Evolutionary conservation across 2,329 filamentous ascomycete genomes (phyloP).

Genomic region (Apiospora hydei): DNA sequence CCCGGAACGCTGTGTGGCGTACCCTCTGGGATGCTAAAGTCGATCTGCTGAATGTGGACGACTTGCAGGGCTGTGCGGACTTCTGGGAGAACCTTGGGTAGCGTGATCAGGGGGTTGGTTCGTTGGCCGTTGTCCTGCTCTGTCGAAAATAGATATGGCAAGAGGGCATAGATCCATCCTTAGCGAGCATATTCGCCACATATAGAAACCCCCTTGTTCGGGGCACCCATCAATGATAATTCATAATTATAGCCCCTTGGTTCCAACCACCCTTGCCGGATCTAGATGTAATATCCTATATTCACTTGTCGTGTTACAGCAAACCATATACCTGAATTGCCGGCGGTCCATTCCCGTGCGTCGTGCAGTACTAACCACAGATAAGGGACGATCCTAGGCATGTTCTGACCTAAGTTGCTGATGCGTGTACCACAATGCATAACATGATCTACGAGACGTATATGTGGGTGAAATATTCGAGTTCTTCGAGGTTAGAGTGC

Average conservation of each 20-base stretch:
- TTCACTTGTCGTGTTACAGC: not conserved
- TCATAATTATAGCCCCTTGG: not conserved
- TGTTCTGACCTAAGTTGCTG: not conserved
- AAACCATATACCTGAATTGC: not conserved
- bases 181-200: not conserved
- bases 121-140: not conserved
- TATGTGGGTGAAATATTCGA: no score
- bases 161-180: no score
- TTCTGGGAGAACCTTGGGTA: conserved; percentile 25
- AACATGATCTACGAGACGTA: no score
- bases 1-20: conserved; percentile 65
- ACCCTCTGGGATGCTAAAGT: conserved; percentile 63
- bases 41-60: conserved; percentile 70
- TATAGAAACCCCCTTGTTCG: not conserved
- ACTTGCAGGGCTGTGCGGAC: conserved; percentile 58
- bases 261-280: not conserved
- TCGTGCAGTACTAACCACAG: not conserved
- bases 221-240: conserved; percentile 14
- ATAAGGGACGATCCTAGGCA: not conserved
- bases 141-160: not conserved
- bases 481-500: not conserved
- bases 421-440: no score
- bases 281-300: not conserved
- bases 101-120: not conserved
- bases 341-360: no score